phyloP scores from a whole-genome alignment of 345 rosid species.

The Eucalyptus cloeziana region DNA sequence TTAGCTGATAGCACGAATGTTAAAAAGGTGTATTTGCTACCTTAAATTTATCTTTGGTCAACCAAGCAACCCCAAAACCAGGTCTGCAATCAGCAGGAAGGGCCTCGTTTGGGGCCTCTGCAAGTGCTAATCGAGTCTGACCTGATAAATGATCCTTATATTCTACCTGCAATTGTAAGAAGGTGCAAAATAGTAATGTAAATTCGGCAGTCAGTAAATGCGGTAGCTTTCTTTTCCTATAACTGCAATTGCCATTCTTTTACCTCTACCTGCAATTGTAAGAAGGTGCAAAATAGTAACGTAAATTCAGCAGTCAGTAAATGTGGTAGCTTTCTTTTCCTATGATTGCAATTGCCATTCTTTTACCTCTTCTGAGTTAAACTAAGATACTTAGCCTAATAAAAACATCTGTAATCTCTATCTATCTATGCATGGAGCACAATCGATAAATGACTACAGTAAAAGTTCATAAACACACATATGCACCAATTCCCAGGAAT shows the following conservation, averaged over 20 bases:
- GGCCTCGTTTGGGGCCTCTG: constrained; percentile 88
- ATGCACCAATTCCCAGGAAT: background rate
- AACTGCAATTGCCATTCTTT: background rate
- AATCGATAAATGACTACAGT: background rate
- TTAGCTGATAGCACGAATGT: background rate
- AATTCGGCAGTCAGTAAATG: background rate
- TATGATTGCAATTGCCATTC: too few species aligned
- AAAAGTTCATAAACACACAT: background rate
- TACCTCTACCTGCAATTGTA: too few species aligned
- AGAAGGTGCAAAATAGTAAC: too few species aligned
- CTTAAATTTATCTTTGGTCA: constrained; percentile 77
- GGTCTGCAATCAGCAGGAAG: constrained; percentile 89
- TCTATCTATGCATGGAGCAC: background rate
- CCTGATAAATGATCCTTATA: constrained; percentile 63
- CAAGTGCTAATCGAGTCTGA: constrained; percentile 39
- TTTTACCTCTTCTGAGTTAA: background rate
- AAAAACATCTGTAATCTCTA: background rate
- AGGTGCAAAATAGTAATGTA: background rate
- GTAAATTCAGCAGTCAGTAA: too few species aligned
- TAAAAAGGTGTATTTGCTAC: constrained; percentile 1
- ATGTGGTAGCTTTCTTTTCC: too few species aligned
- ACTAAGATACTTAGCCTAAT: background rate
- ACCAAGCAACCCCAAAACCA: constrained; percentile 62
- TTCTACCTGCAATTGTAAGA: constrained; percentile 44
- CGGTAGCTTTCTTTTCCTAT: background rate